Percentiles rank a stretch among this genome's conserved stretches.
phyloP scores from a whole-genome alignment of 345 rosid genomes.

The Nephelium lappaceum region DNA sequence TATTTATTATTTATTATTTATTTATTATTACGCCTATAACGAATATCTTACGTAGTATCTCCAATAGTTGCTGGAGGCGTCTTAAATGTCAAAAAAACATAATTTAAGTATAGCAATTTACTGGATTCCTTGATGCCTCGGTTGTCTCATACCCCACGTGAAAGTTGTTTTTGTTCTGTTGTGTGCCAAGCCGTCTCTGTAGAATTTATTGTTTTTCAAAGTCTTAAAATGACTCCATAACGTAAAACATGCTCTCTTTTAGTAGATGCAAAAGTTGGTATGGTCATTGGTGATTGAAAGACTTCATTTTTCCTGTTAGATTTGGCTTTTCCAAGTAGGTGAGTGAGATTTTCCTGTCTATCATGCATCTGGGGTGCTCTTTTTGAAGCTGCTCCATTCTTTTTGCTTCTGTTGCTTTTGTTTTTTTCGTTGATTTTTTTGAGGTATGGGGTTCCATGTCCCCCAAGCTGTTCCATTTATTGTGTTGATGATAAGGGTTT shows the following conservation, averaged over 20 bases:
- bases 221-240: background rate
- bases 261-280: background rate
- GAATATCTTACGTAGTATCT: too few relatives aligned
- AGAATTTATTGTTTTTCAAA: background rate
- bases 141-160: background rate
- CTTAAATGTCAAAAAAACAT: background rate
- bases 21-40: too few relatives aligned
- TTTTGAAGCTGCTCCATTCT: background rate
- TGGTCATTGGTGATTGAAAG: background rate
- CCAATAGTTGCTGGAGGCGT: background rate
- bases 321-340: background rate
- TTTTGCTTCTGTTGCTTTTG: background rate
- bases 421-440: background rate
- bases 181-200: background rate
- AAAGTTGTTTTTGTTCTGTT: background rate
- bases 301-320: background rate
- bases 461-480: background rate
- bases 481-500: background rate
- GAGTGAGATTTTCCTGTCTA: background rate
- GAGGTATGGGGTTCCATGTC: background rate
- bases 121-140: background rate
- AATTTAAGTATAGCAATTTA: background rate
- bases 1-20: too few relatives aligned
- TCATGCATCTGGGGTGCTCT: background rate
- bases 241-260: background rate